phyloP scores from a whole-genome alignment of 768 basidiomycete genomes.

The Hygrophoropsis aurantiaca region DNA sequence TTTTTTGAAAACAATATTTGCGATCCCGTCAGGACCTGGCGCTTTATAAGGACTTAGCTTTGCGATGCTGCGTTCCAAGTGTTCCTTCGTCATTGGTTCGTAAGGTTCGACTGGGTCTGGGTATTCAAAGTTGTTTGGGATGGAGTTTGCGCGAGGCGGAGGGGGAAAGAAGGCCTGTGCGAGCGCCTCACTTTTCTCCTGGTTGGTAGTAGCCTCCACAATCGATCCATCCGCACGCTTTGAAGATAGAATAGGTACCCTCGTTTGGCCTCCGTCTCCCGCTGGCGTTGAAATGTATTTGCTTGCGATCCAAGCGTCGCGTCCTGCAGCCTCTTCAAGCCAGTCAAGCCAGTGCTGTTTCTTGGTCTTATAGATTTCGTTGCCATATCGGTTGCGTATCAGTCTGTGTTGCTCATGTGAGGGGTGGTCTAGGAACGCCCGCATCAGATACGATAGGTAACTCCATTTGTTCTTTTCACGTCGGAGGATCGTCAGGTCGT shows the following conservation, averaged over 20 bases:
- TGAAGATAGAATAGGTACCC: background rate
- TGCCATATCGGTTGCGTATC: too few relatives aligned
- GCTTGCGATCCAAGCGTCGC: slow-evolving; percentile 24
- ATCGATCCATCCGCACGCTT: background rate
- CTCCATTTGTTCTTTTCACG: background rate
- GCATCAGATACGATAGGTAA: background rate
- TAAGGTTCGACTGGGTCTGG: slow-evolving; percentile 20
- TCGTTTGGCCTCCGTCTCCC: background rate
- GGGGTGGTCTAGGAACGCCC: background rate
- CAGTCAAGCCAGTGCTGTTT: slow-evolving; percentile 19
- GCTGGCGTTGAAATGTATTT: slow-evolving; percentile 15
- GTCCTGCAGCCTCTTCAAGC: slow-evolving; percentile 16
- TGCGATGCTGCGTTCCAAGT: slow-evolving; percentile 10
- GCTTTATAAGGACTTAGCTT: background rate
- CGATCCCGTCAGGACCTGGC: slow-evolving; percentile 2
- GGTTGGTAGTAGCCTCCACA: slow-evolving; percentile 1
- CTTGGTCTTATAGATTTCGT: slow-evolving; percentile 13
- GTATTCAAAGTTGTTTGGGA: slow-evolving; percentile 17
- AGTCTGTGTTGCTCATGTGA: background rate
- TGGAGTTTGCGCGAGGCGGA: background rate
- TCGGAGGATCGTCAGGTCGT: slow-evolving; percentile 2
- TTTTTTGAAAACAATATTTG: slow-evolving; percentile 21
- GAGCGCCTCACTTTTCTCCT: slow-evolving; percentile 8
- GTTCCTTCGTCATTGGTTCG: slow-evolving; percentile 12
- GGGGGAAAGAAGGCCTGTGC: slow-evolving; percentile 28